Base-by-base conservation (phyloP, 2,329 filamentous ascomycete species). In the Fusarium sambucinum region DNA sequence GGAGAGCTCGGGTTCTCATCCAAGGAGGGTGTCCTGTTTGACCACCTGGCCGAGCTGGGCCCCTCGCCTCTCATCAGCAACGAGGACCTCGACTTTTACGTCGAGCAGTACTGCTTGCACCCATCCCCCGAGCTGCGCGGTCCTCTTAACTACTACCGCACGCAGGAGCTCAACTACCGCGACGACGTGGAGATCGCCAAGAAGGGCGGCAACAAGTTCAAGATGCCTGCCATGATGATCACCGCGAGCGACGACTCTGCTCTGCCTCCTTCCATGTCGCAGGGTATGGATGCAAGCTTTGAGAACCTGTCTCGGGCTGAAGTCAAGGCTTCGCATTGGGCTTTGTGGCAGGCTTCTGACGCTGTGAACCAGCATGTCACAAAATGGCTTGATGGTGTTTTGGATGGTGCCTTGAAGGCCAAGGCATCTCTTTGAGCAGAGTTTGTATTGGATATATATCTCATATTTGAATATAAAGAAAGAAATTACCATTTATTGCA, bases 121-220 rank as follows among this genome's bases (percentile, higher is more conserved):
- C 47, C 66, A 17, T 68, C 63, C 11, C 77, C 76, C 8, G 93
- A 93, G 45, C 79, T 98, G 69, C 87, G 90, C 68, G 93, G 93
- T 1, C 92, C 93, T 17, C 82, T 93, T 63, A 96, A 94, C 80
- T 97, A 93, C 92, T 99, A 99, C 81, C 89, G 94, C 42, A 91
- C 87, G 4, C 83, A 87, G 21, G 82, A 87, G 77, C 78, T 90
- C 67, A 97, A 97, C 79, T 92, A 84, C 76, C 86, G 92, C 40
- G 93, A 97, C 67, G 96, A 97, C 75, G 70, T 77, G 47, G 77
- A 82, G 41, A 81, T 92, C 40, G 83, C 88, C 53, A 82, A 86
- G 63, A 89, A 89, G 73, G 88, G 66, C 32, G 88, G 68, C 33
- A 55, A 63, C 17, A 64, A 83, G 74, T 83, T 92, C 53, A 79